These are phyloP conservation scores for Alternaria triticimaculans DNA, from an alignment of 2,329 filamentous ascomycete species.

Conservation along the genomic window DNA sequence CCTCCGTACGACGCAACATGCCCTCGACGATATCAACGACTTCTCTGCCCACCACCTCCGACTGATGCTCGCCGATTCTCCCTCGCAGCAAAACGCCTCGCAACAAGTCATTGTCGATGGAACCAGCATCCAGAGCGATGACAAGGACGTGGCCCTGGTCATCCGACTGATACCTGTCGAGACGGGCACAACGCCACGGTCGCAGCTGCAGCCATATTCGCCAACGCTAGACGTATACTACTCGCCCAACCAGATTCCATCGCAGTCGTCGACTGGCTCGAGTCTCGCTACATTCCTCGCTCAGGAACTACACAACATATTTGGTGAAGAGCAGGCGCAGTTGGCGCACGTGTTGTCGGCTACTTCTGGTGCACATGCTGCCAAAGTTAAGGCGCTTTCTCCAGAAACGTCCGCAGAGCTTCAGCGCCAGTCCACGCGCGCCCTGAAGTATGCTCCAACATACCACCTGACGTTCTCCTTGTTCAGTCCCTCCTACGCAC, in stretches of 20 bases:
- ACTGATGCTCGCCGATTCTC: slow-evolving; percentile 63
- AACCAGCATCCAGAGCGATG: slow-evolving; percentile 39
- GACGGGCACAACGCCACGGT: slow-evolving; percentile 58
- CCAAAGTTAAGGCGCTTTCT: slow-evolving; percentile 60
- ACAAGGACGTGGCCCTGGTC: slow-evolving; percentile 67
- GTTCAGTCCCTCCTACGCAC: slow-evolving; percentile 78
- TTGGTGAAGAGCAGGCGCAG: slow-evolving; percentile 86
- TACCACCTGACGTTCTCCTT: slow-evolving; percentile 97
- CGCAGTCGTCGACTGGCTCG: slow-evolving; percentile 72
- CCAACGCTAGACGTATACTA: slow-evolving; percentile 81
- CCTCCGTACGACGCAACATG: slow-evolving; percentile 80
- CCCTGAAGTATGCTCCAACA: slow-evolving; percentile 88
- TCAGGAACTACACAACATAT: slow-evolving; percentile 76
- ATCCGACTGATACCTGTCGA: slow-evolving; percentile 73
- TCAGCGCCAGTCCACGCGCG: slow-evolving; percentile 75
- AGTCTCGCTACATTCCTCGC: slow-evolving; percentile 79
- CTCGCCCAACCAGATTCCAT: slow-evolving; percentile 70
- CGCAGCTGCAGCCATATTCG: slow-evolving; percentile 71
- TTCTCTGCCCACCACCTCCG: slow-evolving; percentile 85
- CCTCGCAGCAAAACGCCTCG: slow-evolving; percentile 39
- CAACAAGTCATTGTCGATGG: slow-evolving; percentile 41
- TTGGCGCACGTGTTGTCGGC: slow-evolving; percentile 60
- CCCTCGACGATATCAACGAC: slow-evolving; percentile 84
- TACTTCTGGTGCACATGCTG: slow-evolving; percentile 50
- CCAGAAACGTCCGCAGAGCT: slow-evolving; percentile 60